Base-by-base conservation (phyloP, 331 rosid genomes). In the Dryas integrifolia region DNA sequence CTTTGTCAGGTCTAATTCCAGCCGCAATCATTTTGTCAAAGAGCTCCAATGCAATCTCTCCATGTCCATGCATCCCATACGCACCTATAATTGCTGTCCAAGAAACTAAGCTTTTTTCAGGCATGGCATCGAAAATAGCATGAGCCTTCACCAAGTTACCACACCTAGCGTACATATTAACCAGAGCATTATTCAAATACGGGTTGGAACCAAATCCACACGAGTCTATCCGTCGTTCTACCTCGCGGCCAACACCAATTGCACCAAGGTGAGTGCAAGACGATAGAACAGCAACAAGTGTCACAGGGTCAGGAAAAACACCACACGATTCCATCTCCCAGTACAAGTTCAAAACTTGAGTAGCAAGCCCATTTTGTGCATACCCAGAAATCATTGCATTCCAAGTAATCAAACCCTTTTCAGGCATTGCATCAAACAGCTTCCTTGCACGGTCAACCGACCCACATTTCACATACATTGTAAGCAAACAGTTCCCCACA, bases 351-450 rank as follows among this genome's bases (percentile, higher is more conserved):
- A 93, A 84, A 74, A 89, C 98, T 21, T 72, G 75, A 26, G 83
- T 40, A 39, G 92, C 95, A 44, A 81, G 81, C 15, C 97, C 98
- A 5, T 86, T 89, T 18, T 91, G 96, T 5, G 97, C 87, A 2
- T 85, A 94, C 73, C 98, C 97, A 18, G 92, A 89, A 72, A 94
- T 85, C 95, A 94, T 88, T 0, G 97, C 96, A 52, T 94, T 94
- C 97, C 98, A 91, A 63, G 92, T 67, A 70, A 91, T 89, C 88
- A 91, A 84, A 89, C 89, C 86, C 80, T 73, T 91, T 5, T 66
- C 86, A 11, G 72, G 74, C 86, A 91, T 85, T 59, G 55, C 83
- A 69, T 91, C 92, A 72, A 94, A 94, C 77, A 91, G 9, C 1
- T 48, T 49, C 41, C 86, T 83, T 6, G 92, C 95, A 30, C 26